phyloP scores from a whole-genome alignment of 768 basidiomycete genomes.

The Hygrocybe coccinea region DNA sequence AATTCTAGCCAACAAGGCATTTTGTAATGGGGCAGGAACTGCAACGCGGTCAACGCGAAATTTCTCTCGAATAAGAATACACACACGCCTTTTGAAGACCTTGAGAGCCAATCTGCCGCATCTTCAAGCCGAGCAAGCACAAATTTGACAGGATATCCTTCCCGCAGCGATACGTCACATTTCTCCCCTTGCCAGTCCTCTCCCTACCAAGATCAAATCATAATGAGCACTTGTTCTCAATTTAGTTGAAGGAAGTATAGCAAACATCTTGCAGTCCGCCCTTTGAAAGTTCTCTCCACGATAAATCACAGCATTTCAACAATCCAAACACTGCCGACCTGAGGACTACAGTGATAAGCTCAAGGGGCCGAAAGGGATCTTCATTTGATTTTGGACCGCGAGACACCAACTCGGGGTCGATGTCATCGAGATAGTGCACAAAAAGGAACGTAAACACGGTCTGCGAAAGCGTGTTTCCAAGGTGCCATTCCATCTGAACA shows the following conservation, averaged over 20 bases:
- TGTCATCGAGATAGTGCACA: constrained; percentile 56
- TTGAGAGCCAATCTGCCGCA: constrained; percentile 56
- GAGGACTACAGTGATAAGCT: constrained; percentile 65
- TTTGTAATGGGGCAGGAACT: constrained; percentile 48
- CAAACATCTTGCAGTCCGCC: constrained; percentile 74
- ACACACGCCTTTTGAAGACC: constrained; percentile 38
- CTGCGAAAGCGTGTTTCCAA: constrained; percentile 79
- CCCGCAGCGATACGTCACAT: constrained; percentile 71
- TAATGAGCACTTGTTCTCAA: constrained; percentile 6
- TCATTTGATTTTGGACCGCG: constrained; percentile 15
- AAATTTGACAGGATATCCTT: constrained; percentile 52
- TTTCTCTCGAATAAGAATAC: not conserved
- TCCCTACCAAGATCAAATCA: constrained; percentile 39
- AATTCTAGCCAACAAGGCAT: constrained; percentile 49
- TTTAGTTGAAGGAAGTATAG: not conserved
- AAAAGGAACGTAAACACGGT: constrained; percentile 78
- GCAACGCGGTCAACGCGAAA: constrained; percentile 1
- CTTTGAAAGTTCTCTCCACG: constrained; percentile 77
- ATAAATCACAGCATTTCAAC: constrained; percentile 76
- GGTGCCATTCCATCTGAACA: constrained; percentile 80
- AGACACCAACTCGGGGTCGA: constrained; percentile 52
- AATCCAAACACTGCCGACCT: constrained; percentile 61
- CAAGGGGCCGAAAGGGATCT: constrained; percentile 49
- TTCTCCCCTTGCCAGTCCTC: constrained; percentile 93
- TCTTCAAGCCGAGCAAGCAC: constrained; percentile 54